These are phyloP conservation scores for Ilex asprella DNA, from an alignment of 257 asterid genomes.

Conservation along the genomic window DNA sequence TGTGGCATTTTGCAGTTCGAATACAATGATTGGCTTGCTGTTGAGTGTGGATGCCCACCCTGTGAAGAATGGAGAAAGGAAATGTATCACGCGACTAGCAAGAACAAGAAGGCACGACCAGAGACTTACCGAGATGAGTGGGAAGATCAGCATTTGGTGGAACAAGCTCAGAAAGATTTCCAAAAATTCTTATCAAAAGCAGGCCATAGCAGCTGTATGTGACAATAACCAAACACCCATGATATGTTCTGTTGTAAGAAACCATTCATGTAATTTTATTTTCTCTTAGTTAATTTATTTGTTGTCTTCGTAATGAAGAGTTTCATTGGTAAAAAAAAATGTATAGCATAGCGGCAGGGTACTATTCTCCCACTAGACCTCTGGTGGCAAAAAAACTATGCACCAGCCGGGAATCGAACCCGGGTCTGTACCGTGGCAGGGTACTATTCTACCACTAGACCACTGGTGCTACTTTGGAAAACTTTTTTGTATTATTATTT, in stretches of 20 bases:
- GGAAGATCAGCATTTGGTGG: constrained; percentile 63
- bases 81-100: constrained; percentile 52
- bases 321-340: too few species aligned
- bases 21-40: constrained; percentile 83
- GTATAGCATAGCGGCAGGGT: too few species aligned
- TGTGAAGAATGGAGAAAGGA: constrained; percentile 78
- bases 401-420: constrained; percentile 44
- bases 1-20: constrained; percentile 45
- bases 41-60: constrained; percentile 37
- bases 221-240: not conserved
- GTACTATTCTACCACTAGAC: constrained; percentile 94
- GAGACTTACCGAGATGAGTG: constrained; percentile 76
- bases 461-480: constrained; percentile 42
- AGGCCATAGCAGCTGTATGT: not conserved
- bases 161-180: constrained; percentile 59
- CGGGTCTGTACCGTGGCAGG: constrained; percentile 99
- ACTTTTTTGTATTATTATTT: too few species aligned
- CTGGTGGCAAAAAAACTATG: too few species aligned
- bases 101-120: constrained; percentile 42
- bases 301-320: too few species aligned
- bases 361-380: too few species aligned
- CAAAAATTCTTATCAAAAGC: constrained; percentile 12
- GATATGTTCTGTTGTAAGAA: not conserved
- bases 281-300: too few species aligned
- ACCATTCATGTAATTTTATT: too few species aligned